Percentiles rank a stretch among this genome's conserved stretches.
Evolutionary conservation across 176 grass and related monocot genomes (phyloP).

Genomic region (Poa pratensis): DNA sequence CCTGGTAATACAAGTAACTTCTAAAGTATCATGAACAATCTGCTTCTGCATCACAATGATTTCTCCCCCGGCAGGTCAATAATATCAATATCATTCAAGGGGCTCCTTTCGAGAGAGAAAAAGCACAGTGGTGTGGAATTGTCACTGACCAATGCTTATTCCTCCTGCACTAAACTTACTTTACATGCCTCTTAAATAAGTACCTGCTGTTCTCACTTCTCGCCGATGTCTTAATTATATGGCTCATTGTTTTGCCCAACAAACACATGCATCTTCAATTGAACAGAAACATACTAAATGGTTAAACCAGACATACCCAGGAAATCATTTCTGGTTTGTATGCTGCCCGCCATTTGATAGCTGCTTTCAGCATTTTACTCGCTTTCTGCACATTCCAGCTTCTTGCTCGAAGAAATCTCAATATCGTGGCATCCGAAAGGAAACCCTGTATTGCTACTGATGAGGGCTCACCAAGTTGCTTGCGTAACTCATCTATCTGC

Average conservation of each 20-base stretch:
- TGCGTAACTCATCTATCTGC: constrained; percentile 75
- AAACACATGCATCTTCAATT: constrained; percentile 13
- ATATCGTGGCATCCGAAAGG: constrained; percentile 61
- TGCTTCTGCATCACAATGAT: not conserved
- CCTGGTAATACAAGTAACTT: constrained; percentile 11
- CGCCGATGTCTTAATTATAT: not conserved
- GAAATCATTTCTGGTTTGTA: constrained; percentile 66
- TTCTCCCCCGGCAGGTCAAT: not conserved
- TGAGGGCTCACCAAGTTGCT: constrained; percentile 44
- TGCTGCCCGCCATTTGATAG: constrained; percentile 70
- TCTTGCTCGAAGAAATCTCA: constrained; percentile 67
- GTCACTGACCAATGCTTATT: not conserved
- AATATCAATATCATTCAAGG: not conserved
- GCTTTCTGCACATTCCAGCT: constrained; percentile 75
- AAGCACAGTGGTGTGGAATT: not conserved
- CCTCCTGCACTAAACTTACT: not conserved
- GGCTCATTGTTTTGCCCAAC: not conserved
- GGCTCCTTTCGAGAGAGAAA: not conserved
- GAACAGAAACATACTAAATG: not conserved
- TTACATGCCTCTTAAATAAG: not conserved
- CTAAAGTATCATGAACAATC: not conserved
- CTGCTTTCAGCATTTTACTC: constrained; percentile 74
- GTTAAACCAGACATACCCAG: constrained; percentile 53
- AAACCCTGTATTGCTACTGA: constrained; percentile 50
- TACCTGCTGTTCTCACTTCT: constrained; percentile 7